Base-by-base conservation (phyloP, 1,284 basidiomycete species). In the Farysia itapuensis region DNA sequence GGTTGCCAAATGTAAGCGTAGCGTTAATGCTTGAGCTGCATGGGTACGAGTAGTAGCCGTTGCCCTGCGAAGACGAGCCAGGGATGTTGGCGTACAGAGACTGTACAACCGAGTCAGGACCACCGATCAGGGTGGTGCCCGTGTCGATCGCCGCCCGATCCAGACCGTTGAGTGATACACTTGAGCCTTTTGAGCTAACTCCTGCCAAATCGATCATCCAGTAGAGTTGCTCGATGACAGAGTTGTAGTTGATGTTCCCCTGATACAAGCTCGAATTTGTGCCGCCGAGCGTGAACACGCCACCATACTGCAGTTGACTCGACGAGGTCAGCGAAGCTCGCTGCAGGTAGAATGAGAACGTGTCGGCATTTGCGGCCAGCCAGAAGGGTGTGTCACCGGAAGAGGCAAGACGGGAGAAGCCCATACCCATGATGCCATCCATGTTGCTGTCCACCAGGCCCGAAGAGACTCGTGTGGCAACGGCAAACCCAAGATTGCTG, bases 111-210 rank as follows among this genome's bases (percentile, higher is more conserved):
- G 42, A 42, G 36, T 56, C 45, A 4, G 72, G 72, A 4, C 67
- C 70, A 11, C 69, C 72, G 19, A 75, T 63, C n/a, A 73, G 41
- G 13, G 69, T 66, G 14, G 72, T 73, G 32, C 71, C 72, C 9
- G 72, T 67, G 43, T 75, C 72, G 33, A 75, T 68, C n/a, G 69
- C 64, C 4, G 71, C 60, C 1, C 52, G 64, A 11, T 32, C 46
- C 6, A 51, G 18, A 2, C 35, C n/a, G 14, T 43, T 16, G 2
- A 74, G 43, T 26, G 40, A 34, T 16, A 64, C 45, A 16, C 35
- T 19, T 12, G 43, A 21, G 3, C 43, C 49, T 1, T 20, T n/a
- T 1, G 67, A 44, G 7, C 53, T 43, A 26, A 60, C 25, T 6
- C 58, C 72, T 4, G 41, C 58, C 12, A 75, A 39, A 4, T 49